Conservation (phyloP, 1,139 yeast genomes). For the Blastobotrys serpentis region DNA sequence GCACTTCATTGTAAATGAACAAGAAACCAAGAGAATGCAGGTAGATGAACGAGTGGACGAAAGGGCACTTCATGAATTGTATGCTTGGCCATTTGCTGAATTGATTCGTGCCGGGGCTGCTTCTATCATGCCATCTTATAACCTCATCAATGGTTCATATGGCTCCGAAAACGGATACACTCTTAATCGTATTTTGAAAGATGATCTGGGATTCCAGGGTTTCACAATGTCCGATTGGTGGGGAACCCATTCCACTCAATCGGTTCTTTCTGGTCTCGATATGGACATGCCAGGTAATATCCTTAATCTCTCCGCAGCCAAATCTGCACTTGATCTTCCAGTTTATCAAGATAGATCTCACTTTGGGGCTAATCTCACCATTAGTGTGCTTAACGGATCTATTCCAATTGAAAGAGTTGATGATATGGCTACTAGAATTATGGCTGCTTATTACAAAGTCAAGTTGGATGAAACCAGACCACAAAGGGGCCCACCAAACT, state of each 20-base stretch:
- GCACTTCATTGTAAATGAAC: conserved; percentile 61
- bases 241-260: conserved; percentile 51
- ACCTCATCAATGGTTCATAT: conserved; percentile 56
- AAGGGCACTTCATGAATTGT: conserved; percentile 61
- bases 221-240: conserved; percentile 68
- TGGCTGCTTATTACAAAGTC: conserved; percentile 53
- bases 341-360: conserved; percentile 54
- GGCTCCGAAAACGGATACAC: conserved; percentile 62
- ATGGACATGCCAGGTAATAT: conserved; percentile 69
- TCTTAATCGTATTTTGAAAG: conserved; percentile 55
- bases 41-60: conserved; percentile 51
- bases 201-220: conserved; percentile 66
- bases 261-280: conserved; percentile 61
- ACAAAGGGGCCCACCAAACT: conserved; percentile 49
- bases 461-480: conserved; percentile 28
- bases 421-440: conserved; percentile 61
- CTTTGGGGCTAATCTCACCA: conserved; percentile 59
- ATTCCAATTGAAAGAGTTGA: conserved; percentile 55
- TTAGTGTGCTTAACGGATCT: conserved; percentile 56
- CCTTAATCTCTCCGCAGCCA: conserved; percentile 23
- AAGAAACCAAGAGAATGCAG: conserved; percentile 41
- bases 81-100: conserved; percentile 68
- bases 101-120: conserved; percentile 60
- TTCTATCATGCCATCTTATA: conserved; percentile 62
- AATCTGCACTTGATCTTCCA: background rate